phyloP scores from a whole-genome alignment of 495 filamentous ascomycete species.

The Penicillium robsamsonii region DNA sequence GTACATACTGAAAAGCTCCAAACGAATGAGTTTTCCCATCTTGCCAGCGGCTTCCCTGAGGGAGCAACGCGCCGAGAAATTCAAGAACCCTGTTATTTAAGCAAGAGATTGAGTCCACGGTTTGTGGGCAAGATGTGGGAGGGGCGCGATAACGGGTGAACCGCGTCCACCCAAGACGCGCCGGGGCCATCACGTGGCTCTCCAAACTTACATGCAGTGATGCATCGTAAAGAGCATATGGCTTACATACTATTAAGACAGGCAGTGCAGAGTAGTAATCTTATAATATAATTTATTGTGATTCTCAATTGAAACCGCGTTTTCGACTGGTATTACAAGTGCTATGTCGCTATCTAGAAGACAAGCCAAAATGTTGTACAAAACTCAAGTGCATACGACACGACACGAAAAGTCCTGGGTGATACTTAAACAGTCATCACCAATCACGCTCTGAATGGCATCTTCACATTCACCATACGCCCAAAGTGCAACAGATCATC shows the following conservation, averaged over 20 bases:
- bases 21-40: slow-evolving; percentile 87
- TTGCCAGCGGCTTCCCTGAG: slow-evolving; percentile 38
- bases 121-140: slow-evolving; percentile 19
- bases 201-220: background rate
- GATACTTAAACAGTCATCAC: background rate
- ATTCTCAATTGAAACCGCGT: background rate
- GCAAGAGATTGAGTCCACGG: slow-evolving; percentile 1
- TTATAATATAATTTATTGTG: background rate
- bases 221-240: background rate
- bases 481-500: slow-evolving; percentile 40
- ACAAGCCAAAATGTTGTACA: slow-evolving; percentile 8
- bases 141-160: slow-evolving; percentile 30
- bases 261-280: too few species aligned
- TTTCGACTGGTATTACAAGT: slow-evolving; percentile 1
- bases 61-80: slow-evolving; percentile 27
- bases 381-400: background rate
- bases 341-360: background rate
- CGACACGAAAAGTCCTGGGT: background rate
- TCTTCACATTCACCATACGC: slow-evolving; percentile 24
- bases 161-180: slow-evolving; percentile 24
- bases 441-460: background rate
- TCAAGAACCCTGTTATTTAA: slow-evolving; percentile 14
- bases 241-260: background rate
- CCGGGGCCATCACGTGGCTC: slow-evolving; percentile 26
- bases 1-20: slow-evolving; percentile 86